phyloP scores from a whole-genome alignment of 164 flowering plant species.

The Tetrastigma voinierianum region DNA sequence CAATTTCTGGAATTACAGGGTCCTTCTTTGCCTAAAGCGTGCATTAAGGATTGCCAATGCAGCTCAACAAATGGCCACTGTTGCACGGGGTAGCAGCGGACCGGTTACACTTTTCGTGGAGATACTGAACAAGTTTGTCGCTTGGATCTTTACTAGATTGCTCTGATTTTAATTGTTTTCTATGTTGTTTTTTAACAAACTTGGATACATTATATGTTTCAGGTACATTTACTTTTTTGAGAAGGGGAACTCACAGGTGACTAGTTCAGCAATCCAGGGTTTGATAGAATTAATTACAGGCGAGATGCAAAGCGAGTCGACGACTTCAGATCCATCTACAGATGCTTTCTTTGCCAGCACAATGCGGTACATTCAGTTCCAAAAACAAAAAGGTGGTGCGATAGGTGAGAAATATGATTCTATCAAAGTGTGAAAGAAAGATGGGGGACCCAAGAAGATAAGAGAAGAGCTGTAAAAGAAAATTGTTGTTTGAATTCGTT shows the following conservation, averaged over 20 bases:
- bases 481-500: too few relatives aligned
- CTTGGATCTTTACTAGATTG: background rate
- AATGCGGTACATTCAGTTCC: constrained; percentile 78
- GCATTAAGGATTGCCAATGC: constrained; percentile 95
- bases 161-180: background rate
- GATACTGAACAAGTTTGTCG: constrained; percentile 81
- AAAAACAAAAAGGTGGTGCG: constrained; percentile 92
- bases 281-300: constrained; percentile 76
- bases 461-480: too few relatives aligned
- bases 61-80: constrained; percentile 94
- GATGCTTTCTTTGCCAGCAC: constrained; percentile 90
- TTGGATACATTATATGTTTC: constrained; percentile 10
- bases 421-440: constrained; percentile 52
- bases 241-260: constrained; percentile 91
- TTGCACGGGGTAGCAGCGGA: constrained; percentile 83
- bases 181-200: background rate
- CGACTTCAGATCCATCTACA: constrained; percentile 57
- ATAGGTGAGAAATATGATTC: constrained; percentile 82
- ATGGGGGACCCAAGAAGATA: background rate
- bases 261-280: constrained; percentile 64
- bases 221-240: constrained; percentile 92
- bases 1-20: constrained; percentile 43
- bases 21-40: constrained; percentile 90
- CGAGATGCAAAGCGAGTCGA: constrained; percentile 80
- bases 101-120: constrained; percentile 83